Evolutionary conservation across 75 land plant genomes (phyloP).

Genomic region (Sequoiadendron giganteum): DNA sequence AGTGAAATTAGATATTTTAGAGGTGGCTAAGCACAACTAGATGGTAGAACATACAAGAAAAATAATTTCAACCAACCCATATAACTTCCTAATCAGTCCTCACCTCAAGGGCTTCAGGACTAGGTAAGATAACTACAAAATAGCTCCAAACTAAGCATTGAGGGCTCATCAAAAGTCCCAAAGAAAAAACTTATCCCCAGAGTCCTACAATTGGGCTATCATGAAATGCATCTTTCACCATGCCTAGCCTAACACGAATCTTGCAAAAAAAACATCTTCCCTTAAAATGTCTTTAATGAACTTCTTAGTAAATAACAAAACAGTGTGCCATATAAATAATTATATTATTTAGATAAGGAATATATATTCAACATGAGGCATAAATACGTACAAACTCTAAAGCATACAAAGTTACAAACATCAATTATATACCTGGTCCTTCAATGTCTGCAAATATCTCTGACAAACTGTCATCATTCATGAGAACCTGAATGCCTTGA

Average conservation of each 20-base stretch:
- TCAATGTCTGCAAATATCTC: background rate
- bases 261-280: background rate
- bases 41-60: too few species aligned
- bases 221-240: background rate
- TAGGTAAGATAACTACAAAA: background rate
- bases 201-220: background rate
- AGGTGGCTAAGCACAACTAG: background rate
- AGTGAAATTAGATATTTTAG: background rate
- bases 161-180: background rate
- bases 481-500: background rate
- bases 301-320: background rate
- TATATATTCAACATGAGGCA: background rate
- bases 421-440: background rate
- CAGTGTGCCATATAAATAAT: background rate
- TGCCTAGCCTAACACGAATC: background rate
- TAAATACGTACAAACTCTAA: background rate
- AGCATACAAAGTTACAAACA: background rate
- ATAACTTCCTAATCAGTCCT: background rate
- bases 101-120: background rate
- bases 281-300: background rate
- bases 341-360: background rate
- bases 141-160: background rate
- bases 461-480: background rate
- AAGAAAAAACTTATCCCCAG: background rate
- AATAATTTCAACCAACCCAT: background rate